Conservation (phyloP, 371 early-diverging fungal genomes). For the Umbelopsis sp. region DNA sequence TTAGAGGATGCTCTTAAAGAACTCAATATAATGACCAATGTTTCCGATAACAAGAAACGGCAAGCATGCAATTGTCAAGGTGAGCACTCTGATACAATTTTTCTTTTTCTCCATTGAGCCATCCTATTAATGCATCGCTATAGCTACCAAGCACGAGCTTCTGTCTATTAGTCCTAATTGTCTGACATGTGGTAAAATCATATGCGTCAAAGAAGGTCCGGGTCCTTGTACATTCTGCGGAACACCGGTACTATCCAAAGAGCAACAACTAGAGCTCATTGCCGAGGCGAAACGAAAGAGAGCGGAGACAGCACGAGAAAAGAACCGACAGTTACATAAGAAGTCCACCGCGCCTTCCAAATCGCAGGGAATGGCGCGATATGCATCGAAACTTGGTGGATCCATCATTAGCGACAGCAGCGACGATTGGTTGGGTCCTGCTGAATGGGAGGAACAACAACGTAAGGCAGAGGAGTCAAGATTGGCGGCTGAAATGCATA, state of each 20-base stretch:
- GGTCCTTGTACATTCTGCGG: constrained; percentile 89
- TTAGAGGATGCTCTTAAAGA: constrained; percentile 52
- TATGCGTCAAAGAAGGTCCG: constrained; percentile 81
- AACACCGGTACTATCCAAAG: constrained; percentile 69
- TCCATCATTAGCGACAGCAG: constrained; percentile 18
- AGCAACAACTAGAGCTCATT: constrained; percentile 66
- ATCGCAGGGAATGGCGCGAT: constrained; percentile 33
- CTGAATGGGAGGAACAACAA: constrained; percentile 41
- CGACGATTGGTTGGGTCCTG: neutral
- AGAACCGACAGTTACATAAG: constrained; percentile 36
- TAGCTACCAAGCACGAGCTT: constrained; percentile 80
- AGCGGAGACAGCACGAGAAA: constrained; percentile 22
- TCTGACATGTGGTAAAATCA: constrained; percentile 86
- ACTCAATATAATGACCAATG: constrained; percentile 40
- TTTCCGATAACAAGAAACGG: constrained; percentile 34
- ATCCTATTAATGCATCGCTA: neutral
- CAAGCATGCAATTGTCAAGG: constrained; percentile 50
- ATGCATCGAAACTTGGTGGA: constrained; percentile 45
- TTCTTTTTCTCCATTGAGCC: neutral
- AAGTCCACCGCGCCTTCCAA: constrained; percentile 28
- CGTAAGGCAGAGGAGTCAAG: constrained; percentile 51
- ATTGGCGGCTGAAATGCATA: constrained; percentile 69
- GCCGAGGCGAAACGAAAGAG: constrained; percentile 45
- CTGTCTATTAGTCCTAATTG: constrained; percentile 83
- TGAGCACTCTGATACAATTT: neutral